Evolutionary conservation across 2,329 filamentous ascomycete genomes (phyloP), one percentile per base, ranked within the genome.

Genomic region (Podosphaera fusca): DNA sequence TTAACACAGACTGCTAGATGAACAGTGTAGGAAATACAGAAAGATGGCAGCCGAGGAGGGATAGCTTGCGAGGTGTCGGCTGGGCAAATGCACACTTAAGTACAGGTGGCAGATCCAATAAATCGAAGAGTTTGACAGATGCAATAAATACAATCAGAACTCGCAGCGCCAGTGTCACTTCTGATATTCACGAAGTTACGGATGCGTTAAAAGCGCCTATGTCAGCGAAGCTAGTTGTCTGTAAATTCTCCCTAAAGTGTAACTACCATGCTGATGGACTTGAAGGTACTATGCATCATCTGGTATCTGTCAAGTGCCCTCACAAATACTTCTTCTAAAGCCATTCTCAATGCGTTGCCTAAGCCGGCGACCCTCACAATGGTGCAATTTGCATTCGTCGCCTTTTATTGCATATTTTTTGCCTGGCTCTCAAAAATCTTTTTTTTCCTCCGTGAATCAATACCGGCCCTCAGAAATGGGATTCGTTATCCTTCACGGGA

Each of bases 291-390:
- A 54, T 96, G 90, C 70, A 72, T 89, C 58, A 72, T 90, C 66
- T 96, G 92, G 92, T 98, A 96, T 73, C 78, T 85, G 68, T 94
- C 89, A 31, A 96, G 90, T 49, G 92, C 94, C 60, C 74, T 96
- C 63, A 95, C 92, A 60, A 98, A 96, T 69, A 95, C 92, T 1
- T 96, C 92, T 31, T 95, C 92, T 56, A 98, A 98, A 72, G 86
- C 90, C 21, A 98, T 98, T 66, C 75, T 96, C 60, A 95, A 87
- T 63, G 85, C 87, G 49, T 87, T 95, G 62, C 81, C 86, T 58
- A 92, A 87, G 70, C 90, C 90, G 1, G 85, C 92, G 36, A 95
- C 90, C 29, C 77, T 96, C 64, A 96, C 90, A 1, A 76, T 95
- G 58, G 76, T 95, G 55, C 92, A 98, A 74, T 98, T 98, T 71